These are phyloP conservation scores for Aegle marmelos DNA, from an alignment of 345 rosid species.

Conservation along the genomic window DNA sequence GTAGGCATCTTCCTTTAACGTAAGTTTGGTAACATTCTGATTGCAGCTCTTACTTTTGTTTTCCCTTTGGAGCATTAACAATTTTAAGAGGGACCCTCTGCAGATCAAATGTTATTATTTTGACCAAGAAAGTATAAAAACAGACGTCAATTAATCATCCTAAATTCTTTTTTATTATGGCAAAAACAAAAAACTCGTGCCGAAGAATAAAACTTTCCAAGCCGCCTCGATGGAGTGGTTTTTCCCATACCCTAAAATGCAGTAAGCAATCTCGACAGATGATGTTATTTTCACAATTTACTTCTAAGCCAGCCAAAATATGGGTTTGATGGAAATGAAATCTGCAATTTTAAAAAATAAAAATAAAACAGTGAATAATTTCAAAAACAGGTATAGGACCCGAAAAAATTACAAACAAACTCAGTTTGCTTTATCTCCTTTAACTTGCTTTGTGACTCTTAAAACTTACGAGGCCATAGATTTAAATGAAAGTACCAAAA, in stretches of 20 bases:
- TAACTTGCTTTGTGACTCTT: conserved; percentile 25
- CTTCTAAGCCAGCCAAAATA: not conserved
- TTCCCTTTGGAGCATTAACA: not conserved
- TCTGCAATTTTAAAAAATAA: not conserved
- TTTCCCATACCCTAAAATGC: not conserved
- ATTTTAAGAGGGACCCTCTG: not conserved
- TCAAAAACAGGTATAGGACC: conserved; percentile 16
- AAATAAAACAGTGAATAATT: not conserved
- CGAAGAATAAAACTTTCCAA: not conserved
- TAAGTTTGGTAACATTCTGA: conserved; percentile 19
- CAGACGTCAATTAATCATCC: not conserved
- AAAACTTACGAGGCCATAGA: conserved; percentile 8
- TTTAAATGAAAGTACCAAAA: conserved; percentile 26
- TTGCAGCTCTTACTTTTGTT: conserved; percentile 25
- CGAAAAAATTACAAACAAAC: conserved; percentile 8
- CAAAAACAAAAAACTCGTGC: not conserved
- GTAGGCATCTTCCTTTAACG: conserved; percentile 15
- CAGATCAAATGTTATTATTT: not conserved
- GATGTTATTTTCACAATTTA: not conserved
- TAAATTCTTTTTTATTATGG: not conserved
- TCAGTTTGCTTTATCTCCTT: conserved; percentile 26
- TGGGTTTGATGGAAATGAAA: not conserved
- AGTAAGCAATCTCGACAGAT: not conserved
- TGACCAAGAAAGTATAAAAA: too few relatives aligned
- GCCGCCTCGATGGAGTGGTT: not conserved